Evolutionary conservation across 495 filamentous ascomycete species (phyloP), one percentile per base, ranked within the genome.

Genomic region (Venustampulla echinocandica): DNA sequence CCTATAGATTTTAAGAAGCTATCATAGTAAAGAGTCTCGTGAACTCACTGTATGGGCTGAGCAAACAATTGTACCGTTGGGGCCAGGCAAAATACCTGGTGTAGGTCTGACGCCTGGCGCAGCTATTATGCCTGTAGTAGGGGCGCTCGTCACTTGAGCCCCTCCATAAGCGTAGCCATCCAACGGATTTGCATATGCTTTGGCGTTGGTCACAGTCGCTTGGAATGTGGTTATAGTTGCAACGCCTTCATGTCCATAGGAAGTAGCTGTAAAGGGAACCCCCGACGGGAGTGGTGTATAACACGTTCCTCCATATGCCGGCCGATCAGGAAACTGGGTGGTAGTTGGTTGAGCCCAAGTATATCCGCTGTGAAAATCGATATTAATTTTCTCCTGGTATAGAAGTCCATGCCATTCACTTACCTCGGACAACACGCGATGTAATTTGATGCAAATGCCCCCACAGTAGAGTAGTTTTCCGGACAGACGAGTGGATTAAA

Each of bases 351-450:
- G 21, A 3, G 45, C 44, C n/a, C 43, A 33, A 14, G 19, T 24
- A 25, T 49, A 53, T 3, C 44, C 44, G 15, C 50, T 53, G 14
- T 18, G 41, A 27, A n/a, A n/a, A n/a, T n/a, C 10, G 9, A 18
- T 41, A 15, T 39, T 13, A 37, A 19, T 21, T 5, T 27, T 22
- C 2, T 18, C 18, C 13, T 3, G 18, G 22, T 9, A 15, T 7
- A 21, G 22, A 20, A 4, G 13, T 17, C 15, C 11, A n/a, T 17
- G 3, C 3, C 4, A 9, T 5, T 11, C 13, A 52, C 52, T 18
- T 35, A 60, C 57, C 33, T 46, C 6, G 57, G 57, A 43, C 57
- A 60, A 14, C 55, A 60, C 14, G 55, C 57, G 34, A 57, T 56
- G 25, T 60, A 60, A 19, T 58, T 49, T 7, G 33, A 52, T 1